phyloP scores from a whole-genome alignment of 345 rosid species.

The Fremontodendron californicum region DNA sequence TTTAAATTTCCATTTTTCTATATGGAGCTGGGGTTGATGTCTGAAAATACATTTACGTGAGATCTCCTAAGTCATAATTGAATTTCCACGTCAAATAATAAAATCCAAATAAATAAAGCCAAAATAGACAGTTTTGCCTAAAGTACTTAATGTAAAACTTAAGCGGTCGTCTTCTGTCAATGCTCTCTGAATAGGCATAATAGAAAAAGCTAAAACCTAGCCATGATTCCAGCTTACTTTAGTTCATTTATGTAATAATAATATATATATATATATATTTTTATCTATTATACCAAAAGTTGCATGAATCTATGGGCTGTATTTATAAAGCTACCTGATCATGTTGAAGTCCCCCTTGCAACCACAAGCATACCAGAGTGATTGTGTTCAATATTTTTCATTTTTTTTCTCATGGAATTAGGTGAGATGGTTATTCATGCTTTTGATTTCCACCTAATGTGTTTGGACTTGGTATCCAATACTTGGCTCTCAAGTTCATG shows the following conservation, averaged over 20 bases:
- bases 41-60: not conserved
- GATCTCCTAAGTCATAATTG: not conserved
- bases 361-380: not conserved
- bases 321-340: no score
- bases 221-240: no score
- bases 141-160: not conserved
- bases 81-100: not conserved
- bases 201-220: not conserved
- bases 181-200: not conserved
- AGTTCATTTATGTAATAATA: no score
- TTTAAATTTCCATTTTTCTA: not conserved
- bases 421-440: not conserved
- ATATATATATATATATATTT: no score
- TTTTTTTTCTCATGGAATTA: not conserved
- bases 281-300: no score
- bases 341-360: not conserved
- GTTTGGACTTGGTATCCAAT: not conserved
- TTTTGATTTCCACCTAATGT: not conserved
- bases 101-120: not conserved
- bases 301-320: no score
- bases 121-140: not conserved
- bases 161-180: not conserved
- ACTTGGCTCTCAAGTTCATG: not conserved
- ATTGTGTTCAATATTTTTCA: not conserved
- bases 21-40: not conserved